phyloP scores from a whole-genome alignment of 441 rosid species.

The Hura crepitans region DNA sequence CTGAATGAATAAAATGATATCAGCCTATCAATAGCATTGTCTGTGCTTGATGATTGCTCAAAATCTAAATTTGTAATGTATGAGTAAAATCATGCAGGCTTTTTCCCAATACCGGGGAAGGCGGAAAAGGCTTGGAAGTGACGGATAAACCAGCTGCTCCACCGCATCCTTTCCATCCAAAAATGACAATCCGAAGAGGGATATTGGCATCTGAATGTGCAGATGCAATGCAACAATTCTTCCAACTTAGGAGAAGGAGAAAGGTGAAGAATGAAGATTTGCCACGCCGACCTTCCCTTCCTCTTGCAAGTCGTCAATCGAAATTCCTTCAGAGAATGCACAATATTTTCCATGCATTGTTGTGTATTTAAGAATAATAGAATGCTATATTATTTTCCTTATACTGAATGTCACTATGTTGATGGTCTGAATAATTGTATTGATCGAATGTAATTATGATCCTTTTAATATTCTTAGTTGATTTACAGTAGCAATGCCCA shows the following conservation, averaged over 20 bases:
- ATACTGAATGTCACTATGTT: neutral
- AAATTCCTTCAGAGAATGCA: slow-evolving; percentile 77
- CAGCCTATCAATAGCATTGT: neutral
- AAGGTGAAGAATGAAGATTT: slow-evolving; percentile 47
- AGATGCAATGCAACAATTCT: slow-evolving; percentile 84
- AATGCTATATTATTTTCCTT: neutral
- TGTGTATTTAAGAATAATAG: slow-evolving; percentile 49
- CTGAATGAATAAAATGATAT: neutral
- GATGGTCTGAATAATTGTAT: neutral
- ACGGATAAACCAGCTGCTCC: slow-evolving; percentile 72
- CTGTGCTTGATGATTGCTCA: neutral
- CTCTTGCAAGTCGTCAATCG: slow-evolving; percentile 51
- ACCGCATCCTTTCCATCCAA: slow-evolving; percentile 91
- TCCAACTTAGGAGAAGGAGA: slow-evolving; percentile 84
- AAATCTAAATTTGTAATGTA: neutral
- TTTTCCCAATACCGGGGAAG: slow-evolving; percentile 50
- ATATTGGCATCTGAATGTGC: slow-evolving; percentile 77
- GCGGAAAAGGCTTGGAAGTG: slow-evolving; percentile 35
- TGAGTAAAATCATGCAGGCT: slow-evolving; percentile 45
- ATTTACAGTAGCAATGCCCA: neutral
- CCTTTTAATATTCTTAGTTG: neutral
- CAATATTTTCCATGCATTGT: slow-evolving; percentile 55
- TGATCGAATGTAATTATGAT: too few species aligned
- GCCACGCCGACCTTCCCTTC: slow-evolving; percentile 48
- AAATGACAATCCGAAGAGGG: slow-evolving; percentile 74